Conservation (phyloP, 257 asterid species). For the Linderniella brevidens region DNA sequence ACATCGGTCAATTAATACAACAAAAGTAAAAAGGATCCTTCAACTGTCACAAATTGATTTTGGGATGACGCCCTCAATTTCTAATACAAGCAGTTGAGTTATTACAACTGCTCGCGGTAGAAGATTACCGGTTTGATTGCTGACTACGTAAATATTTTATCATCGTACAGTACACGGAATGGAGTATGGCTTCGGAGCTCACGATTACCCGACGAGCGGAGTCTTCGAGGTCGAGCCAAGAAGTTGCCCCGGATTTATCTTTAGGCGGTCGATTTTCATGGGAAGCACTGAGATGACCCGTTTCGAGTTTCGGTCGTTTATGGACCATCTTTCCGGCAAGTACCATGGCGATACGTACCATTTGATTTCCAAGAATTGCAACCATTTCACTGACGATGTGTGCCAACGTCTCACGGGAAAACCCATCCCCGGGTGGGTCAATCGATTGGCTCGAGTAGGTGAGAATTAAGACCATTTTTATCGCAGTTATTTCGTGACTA, state of each 20-base stretch:
- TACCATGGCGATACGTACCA: conserved; percentile 78
- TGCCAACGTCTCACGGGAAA: conserved; percentile 59
- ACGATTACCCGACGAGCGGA: conserved; percentile 74
- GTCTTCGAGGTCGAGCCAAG: conserved; percentile 87
- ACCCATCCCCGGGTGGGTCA: conserved; percentile 86
- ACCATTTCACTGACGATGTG: conserved; percentile 82
- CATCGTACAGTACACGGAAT: conserved; percentile 44
- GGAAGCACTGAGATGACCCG: conserved; percentile 70
- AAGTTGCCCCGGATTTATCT: conserved; percentile 79
- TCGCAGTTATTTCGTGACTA: background rate
- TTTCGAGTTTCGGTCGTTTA: conserved; percentile 59
- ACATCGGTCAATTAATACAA: too few relatives aligned
- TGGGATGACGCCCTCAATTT: too few relatives aligned
- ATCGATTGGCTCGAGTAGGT: conserved; percentile 84
- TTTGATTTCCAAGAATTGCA: conserved; percentile 83
- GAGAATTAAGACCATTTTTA: conserved; percentile 8
- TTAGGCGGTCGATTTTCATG: conserved; percentile 62
- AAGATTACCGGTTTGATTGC: too few relatives aligned
- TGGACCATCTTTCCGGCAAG: conserved; percentile 60
- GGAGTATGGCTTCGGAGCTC: conserved; percentile 92
- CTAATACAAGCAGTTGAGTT: too few relatives aligned
- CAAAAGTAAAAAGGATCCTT: too few relatives aligned
- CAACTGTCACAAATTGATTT: too few relatives aligned
- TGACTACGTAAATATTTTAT: background rate
- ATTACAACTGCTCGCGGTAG: too few relatives aligned